Evolutionary conservation across 768 basidiomycete species (phyloP), one percentile per base, ranked within the genome.

Genomic region (Suillus subluteus): DNA sequence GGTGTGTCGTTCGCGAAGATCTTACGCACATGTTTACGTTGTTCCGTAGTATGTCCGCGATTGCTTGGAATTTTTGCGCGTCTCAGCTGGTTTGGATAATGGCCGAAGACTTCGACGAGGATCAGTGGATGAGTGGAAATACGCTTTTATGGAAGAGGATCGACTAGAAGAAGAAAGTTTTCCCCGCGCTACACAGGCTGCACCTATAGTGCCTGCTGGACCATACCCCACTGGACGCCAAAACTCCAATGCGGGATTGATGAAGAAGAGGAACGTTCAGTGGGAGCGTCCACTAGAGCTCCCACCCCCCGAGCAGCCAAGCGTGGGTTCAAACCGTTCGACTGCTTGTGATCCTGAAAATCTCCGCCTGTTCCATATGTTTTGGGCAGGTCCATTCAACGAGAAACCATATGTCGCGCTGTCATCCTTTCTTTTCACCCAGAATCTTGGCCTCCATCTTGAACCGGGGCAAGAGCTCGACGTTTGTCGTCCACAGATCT

Each of bases 341-440:
- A 71, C 48, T 3, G 82, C 88, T 1, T 98, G 96, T 79, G 90
- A 93, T 62, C 74, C 82, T 0, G 88, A 92, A 64, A 90, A 92
- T 74, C 94, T 93, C 2, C 86, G 92, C 26, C 76, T 96, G 6
- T 97, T 93, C 83, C 96, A 98, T 79, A 90, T 97, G 90, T 98
- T 96, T 83, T 98, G 96, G 95, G 94, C 95, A 1, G 95, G 96
- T 0, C 90, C 95, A 1, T 97, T 98, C 81, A 96, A 95, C 23
- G 96, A 98, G 81, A 98, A 97, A 79, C 95, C 96, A 0, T 98
- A 98, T 84, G 86, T 94, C 74, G 95, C 96, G 0, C 82, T 97
- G 30, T 82, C 95, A 62, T 98, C 96, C 6, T 98, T 94, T 85
- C 86, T 98, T 55, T 98, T 88, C 80, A 95, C 95, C 1, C 96